phyloP scores from a whole-genome alignment of 2,329 filamentous ascomycete species.

The Cryphonectria parasitica region DNA sequence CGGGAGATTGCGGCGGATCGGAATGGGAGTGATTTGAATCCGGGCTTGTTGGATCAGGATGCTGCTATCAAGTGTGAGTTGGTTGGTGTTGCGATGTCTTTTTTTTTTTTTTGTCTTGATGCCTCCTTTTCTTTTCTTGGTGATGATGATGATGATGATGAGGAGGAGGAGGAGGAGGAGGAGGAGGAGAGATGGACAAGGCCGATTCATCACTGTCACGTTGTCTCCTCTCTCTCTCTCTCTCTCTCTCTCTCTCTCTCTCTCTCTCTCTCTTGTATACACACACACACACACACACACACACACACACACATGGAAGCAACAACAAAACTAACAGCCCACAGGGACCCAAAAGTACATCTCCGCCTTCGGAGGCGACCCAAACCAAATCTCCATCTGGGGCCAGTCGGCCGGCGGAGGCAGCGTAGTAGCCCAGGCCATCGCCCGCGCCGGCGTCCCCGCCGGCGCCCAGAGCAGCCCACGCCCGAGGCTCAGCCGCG shows the following conservation, averaged over 20 bases:
- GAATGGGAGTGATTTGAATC: slow-evolving; percentile 51
- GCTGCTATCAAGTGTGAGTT: slow-evolving; percentile 48
- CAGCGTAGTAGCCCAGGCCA: slow-evolving; percentile 55
- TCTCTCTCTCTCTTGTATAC: no score
- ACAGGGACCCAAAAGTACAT: slow-evolving; percentile 49
- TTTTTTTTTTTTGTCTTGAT: no score
- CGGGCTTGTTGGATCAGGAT: slow-evolving; percentile 55
- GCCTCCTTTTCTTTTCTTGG: not conserved
- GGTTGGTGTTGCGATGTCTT: not conserved
- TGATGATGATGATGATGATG: no score
- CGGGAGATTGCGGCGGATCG: slow-evolving; percentile 48
- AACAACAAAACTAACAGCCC: not conserved
- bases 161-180: not conserved
- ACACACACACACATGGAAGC: not conserved
- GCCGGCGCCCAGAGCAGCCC: not conserved
- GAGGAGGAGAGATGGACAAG: not conserved
- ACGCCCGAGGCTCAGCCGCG: slow-evolving; percentile 32
- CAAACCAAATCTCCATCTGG: slow-evolving; percentile 53
- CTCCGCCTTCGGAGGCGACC: slow-evolving; percentile 53
- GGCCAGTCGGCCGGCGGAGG: slow-evolving; percentile 61
- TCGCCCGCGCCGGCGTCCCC: slow-evolving; percentile 40
- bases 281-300: no score
- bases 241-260: not conserved
- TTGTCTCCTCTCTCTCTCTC: not conserved
- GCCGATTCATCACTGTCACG: not conserved